These are phyloP conservation scores for Posidonia oceanica DNA, from an alignment of 116 monocot species.

Conservation along the genomic window DNA sequence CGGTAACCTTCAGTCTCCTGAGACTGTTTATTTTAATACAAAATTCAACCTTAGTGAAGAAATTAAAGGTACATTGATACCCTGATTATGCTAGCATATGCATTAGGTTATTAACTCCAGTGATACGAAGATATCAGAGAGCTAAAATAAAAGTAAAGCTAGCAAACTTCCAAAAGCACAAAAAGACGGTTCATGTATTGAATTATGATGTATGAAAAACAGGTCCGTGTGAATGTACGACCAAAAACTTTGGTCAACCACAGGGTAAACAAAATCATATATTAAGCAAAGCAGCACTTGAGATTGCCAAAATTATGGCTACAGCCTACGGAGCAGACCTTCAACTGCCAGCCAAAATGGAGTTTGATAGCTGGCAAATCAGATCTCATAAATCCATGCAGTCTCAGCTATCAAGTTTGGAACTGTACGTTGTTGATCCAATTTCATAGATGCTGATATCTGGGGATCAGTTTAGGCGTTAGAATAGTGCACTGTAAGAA, in stretches of 20 bases:
- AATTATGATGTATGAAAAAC: not conserved
- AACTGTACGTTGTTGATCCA: slow-evolving; percentile 35
- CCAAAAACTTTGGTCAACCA: not conserved
- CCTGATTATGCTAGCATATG: too few relatives aligned
- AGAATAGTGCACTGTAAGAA: too few relatives aligned
- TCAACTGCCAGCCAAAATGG: too few relatives aligned
- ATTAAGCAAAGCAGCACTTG: not conserved
- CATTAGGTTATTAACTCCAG: too few relatives aligned
- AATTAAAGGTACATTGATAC: too few relatives aligned
- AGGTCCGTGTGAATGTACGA: not conserved
- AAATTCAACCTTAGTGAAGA: too few relatives aligned
- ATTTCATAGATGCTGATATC: slow-evolving; percentile 55
- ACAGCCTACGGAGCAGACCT: too few relatives aligned
- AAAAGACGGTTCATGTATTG: not conserved
- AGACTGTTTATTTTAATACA: too few relatives aligned
- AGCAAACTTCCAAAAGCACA: not conserved
- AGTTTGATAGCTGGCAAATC: slow-evolving; percentile 5
- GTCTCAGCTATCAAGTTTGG: slow-evolving; percentile 76
- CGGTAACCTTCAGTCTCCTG: too few relatives aligned
- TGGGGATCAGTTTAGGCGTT: slow-evolving; percentile 12
- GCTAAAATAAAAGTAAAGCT: too few relatives aligned
- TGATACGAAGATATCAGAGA: too few relatives aligned
- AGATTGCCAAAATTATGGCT: not conserved
- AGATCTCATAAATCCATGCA: slow-evolving; percentile 67
- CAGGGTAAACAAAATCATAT: not conserved